Evolutionary conservation across 225 moss, liverwort and hornwort genomes (phyloP).

Genomic region (Neckera pumila): DNA sequence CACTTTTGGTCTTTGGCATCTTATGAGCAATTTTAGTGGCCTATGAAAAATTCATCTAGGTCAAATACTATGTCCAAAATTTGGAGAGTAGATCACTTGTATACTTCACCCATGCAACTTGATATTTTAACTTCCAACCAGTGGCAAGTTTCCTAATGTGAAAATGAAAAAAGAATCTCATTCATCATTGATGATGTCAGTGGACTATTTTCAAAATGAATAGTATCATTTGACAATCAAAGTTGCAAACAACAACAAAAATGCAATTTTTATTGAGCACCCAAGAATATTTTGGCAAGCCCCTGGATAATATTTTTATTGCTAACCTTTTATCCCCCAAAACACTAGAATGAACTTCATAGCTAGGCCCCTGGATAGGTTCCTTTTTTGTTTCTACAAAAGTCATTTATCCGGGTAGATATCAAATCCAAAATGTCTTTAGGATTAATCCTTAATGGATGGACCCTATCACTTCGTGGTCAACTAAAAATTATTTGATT

Average conservation of each 20-base stretch:
- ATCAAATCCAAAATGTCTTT: too few species aligned
- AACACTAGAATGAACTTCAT: accelerated
- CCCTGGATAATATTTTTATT: accelerated
- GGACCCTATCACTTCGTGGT: too few species aligned
- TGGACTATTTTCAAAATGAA: background rate
- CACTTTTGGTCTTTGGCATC: too few species aligned
- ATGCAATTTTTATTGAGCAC: background rate
- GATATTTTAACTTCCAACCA: background rate
- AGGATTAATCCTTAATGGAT: too few species aligned
- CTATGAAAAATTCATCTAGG: too few species aligned
- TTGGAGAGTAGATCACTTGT: too few species aligned
- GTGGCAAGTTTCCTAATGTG: background rate
- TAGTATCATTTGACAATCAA: background rate
- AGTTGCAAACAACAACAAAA: background rate
- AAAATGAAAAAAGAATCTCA: background rate
- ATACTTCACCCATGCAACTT: accelerated
- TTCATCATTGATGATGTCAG: background rate
- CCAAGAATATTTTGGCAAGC: background rate
- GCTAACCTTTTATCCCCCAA: background rate
- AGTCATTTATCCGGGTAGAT: too few species aligned
- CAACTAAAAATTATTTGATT: too few species aligned
- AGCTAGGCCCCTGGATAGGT: background rate
- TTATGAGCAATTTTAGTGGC: too few species aligned
- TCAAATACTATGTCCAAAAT: too few species aligned
- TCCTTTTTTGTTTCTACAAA: too few species aligned